Evolutionary conservation across 345 rosid species (phyloP).

Genomic region (Laguncularia racemosa): DNA sequence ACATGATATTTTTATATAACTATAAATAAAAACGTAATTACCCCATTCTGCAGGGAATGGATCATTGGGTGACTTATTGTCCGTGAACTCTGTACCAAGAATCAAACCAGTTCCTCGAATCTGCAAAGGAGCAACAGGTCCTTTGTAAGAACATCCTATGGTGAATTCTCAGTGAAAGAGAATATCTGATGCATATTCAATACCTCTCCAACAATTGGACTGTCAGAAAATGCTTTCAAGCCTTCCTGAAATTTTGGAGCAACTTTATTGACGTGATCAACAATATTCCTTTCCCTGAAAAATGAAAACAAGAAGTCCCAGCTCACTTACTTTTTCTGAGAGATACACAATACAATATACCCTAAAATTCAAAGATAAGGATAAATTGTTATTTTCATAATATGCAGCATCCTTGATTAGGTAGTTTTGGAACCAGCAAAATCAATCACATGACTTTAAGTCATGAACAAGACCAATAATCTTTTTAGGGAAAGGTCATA

Average conservation of each 20-base stretch:
- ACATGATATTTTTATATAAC: no score
- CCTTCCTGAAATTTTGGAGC: slow-evolving; percentile 86
- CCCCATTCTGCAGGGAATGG: slow-evolving; percentile 99
- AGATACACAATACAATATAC: no score
- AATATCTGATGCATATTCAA: background rate
- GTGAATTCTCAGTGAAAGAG: background rate
- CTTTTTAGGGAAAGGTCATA: background rate
- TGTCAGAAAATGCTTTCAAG: slow-evolving; percentile 59
- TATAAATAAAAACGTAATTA: slow-evolving; percentile 16
- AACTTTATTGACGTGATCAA: slow-evolving; percentile 45
- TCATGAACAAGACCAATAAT: background rate
- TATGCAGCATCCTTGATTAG: no score
- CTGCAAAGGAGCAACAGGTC: slow-evolving; percentile 31
- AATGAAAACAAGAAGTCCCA: no score
- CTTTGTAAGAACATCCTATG: background rate
- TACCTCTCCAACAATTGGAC: slow-evolving; percentile 96
- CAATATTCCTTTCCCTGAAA: slow-evolving; percentile 75
- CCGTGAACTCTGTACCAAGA: slow-evolving; percentile 78
- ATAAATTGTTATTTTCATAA: no score
- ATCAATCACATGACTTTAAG: background rate
- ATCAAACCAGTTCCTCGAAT: slow-evolving; percentile 91
- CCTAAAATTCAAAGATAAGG: no score
- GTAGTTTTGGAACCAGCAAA: background rate
- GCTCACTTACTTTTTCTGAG: no score
- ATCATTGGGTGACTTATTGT: slow-evolving; percentile 83